phyloP scores from a whole-genome alignment of 2,329 filamentous ascomycete species.

The Aureobasidium lini region DNA sequence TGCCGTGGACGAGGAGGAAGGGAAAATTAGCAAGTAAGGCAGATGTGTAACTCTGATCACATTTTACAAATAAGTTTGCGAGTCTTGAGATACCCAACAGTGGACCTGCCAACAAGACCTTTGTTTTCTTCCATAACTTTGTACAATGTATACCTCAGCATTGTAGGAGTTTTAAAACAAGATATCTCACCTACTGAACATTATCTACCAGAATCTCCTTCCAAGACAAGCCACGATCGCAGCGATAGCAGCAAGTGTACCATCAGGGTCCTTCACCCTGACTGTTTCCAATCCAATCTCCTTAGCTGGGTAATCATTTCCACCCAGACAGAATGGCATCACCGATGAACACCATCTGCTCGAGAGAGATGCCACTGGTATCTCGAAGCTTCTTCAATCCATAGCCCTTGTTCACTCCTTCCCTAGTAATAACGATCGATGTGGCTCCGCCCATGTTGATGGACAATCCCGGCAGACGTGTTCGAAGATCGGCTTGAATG shows the following conservation, averaged over 20 bases:
- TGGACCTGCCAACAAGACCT: too few species aligned
- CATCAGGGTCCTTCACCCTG: conserved; percentile 21
- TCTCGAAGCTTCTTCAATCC: conserved; percentile 23
- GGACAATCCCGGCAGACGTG: conserved; percentile 31
- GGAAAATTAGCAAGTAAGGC: neutral
- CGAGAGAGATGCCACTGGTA: conserved; percentile 28
- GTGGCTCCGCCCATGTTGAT: conserved; percentile 37
- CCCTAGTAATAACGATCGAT: conserved; percentile 34
- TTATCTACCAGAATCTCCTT: too few species aligned
- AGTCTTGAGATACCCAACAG: too few species aligned
- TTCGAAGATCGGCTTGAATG: conserved; percentile 31
- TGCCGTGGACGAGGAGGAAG: neutral
- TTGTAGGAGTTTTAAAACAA: too few species aligned
- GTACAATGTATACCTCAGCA: too few species aligned
- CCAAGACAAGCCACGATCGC: conserved; percentile 22
- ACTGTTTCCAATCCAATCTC: conserved; percentile 26
- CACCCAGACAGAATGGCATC: conserved; percentile 36
- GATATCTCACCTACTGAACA: too few species aligned
- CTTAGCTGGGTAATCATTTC: conserved; percentile 34
- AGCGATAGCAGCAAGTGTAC: conserved; percentile 22
- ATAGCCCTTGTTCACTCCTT: conserved; percentile 34
- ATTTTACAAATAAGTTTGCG: too few species aligned
- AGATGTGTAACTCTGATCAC: too few species aligned
- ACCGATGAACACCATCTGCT: conserved; percentile 36
- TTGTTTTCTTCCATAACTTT: too few species aligned